Evolutionary conservation across 1,139 yeast species (phyloP).

Genomic region (Scheffersomyces lignicola): DNA sequence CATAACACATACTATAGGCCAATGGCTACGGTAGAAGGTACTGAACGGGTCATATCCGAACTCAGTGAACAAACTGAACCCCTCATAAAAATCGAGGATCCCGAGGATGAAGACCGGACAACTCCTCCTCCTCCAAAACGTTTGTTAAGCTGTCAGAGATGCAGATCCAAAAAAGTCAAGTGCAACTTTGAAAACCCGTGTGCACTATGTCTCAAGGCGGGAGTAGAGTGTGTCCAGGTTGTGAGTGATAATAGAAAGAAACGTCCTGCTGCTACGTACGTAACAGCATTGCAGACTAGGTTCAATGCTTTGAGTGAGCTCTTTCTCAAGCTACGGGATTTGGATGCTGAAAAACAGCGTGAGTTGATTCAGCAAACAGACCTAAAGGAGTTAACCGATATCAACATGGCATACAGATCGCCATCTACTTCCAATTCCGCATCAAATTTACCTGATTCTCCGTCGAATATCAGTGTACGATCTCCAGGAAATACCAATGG

Average conservation of each 20-base stretch:
- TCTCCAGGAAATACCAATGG: neutral
- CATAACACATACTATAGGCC: too few species aligned
- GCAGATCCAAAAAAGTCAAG: conserved; percentile 54
- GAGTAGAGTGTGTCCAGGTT: conserved; percentile 50
- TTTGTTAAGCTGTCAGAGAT: conserved; percentile 42
- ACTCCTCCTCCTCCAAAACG: conserved; percentile 4
- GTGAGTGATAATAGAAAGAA: conserved; percentile 54
- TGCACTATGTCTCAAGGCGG: conserved; percentile 44
- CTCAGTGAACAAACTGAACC: neutral
- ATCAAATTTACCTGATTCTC: conserved; percentile 1
- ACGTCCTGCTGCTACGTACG: conserved; percentile 53
- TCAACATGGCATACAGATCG: conserved; percentile 1
- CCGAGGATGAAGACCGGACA: conserved; percentile 2
- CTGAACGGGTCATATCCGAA: neutral
- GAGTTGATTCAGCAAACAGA: conserved; percentile 20
- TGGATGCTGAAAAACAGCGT: conserved; percentile 22
- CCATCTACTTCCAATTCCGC: conserved; percentile 2
- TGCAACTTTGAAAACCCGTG: conserved; percentile 56
- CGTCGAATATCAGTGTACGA: too few species aligned
- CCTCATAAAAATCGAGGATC: neutral
- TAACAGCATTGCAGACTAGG: conserved; percentile 34
- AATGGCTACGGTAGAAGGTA: neutral
- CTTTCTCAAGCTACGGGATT: conserved; percentile 23
- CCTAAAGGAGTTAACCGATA: conserved; percentile 14
- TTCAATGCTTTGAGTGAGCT: conserved; percentile 24